Base-by-base conservation (phyloP, 345 rosid species). In the Bretschneidera sinensis region DNA sequence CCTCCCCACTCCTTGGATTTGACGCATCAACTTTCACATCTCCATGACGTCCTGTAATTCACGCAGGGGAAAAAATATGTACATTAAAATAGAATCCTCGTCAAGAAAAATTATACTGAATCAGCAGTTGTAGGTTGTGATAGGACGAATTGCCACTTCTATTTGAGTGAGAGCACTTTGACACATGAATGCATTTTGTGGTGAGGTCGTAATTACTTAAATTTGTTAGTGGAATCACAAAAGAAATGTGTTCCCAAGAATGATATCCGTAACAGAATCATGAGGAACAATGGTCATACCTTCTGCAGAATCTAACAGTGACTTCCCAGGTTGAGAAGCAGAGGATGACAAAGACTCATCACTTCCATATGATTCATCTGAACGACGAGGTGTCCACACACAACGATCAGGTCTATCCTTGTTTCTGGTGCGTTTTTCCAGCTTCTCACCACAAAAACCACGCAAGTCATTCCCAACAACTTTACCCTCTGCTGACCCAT, bases 341-440 rank as follows among this genome's bases (percentile, higher is more conserved):
- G 72, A 68, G 19, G 68, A 74, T 28, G 76, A 71, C 54, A 78
- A 66, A 18, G 80, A 72, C 66, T 82, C 85, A 59, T 83, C 88
- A 81, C 81, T 80, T 23, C 73, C 83, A 79, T 57, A 78, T 20
- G 81, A 73, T 63, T 86, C 88, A 66, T 83, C 85, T 18, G 81
- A 77, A 66, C 75, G 79, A 23, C 74, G 81, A 71, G 83, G 80
- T 51, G 88, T 68, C 91, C 91, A 78, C 3, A 80, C 81, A 61
- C 78, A 73, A 50, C 83, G 88, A 67, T 85, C 91, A 52, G 84
- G 79, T 51, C 83, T 77, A 63, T 85, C 91, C 74, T 75, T 82
- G 60, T 77, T 80, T 74, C 83, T 74, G 43, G 69, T 43, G 31
- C 81, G 81, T 60, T 71, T 82, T 76, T 80, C 91, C 23, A 48